A percentile compares a stretch with the other conserved stretches of the same genome.
These are phyloP conservation scores for Penicillium flavigenum DNA, from an alignment of 495 filamentous ascomycete species.

Conservation along the genomic window DNA sequence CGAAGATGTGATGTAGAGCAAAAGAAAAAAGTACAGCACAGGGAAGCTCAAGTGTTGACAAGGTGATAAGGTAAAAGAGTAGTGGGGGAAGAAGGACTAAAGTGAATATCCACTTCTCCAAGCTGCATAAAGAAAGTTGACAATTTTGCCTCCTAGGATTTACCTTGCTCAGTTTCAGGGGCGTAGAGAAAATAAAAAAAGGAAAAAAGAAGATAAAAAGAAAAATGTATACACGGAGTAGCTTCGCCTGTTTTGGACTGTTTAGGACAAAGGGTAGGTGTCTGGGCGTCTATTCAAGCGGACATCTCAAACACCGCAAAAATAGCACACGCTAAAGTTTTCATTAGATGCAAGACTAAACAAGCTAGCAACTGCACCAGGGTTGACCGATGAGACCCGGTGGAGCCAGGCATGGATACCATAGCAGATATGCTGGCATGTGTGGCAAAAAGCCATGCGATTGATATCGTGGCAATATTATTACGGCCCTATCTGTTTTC, in stretches of 20 bases:
- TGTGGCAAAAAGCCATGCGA: conserved; percentile 25
- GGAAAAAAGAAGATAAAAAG: background rate
- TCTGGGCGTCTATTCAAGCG: conserved; percentile 7
- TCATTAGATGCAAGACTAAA: conserved; percentile 12
- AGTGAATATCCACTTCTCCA: conserved; percentile 15
- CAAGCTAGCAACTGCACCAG: conserved; percentile 17
- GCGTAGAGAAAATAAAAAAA: background rate
- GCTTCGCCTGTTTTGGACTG: conserved; percentile 24
- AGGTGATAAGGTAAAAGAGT: conserved; percentile 13
- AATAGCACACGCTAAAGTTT: conserved; percentile 23
- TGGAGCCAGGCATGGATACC: conserved; percentile 8
- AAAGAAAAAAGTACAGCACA: background rate
- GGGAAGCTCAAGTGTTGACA: conserved; percentile 9
- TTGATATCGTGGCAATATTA: conserved; percentile 16
- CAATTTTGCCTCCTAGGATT: conserved; percentile 11
- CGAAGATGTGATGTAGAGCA: background rate
- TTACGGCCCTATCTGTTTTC: background rate
- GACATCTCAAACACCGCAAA: conserved; percentile 18
- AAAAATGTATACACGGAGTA: background rate
- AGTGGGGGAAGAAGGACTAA: conserved; percentile 8
- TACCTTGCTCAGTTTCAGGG: conserved; percentile 10
- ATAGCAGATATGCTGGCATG: conserved; percentile 20
- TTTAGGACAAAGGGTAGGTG: conserved; percentile 5
- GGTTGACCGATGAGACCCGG: conserved; percentile 14
- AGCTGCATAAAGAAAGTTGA: conserved; percentile 6